Base-by-base conservation (phyloP, 169 alveolate species). In the Plasmodium coatneyi region DNA sequence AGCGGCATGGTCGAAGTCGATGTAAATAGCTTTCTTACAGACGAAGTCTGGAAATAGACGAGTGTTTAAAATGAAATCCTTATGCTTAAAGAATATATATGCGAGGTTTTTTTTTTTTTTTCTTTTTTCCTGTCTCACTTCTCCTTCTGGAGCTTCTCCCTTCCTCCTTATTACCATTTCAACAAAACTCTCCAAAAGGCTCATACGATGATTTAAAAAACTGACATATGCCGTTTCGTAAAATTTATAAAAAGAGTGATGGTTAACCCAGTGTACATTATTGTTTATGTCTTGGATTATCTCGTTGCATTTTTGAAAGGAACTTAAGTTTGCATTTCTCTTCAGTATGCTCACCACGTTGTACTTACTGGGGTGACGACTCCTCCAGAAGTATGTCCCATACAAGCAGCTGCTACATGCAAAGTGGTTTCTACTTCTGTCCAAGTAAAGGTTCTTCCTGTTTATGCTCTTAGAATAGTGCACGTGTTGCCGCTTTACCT, bases 221-320 rank as follows among this genome's bases (percentile, higher is more conserved):
- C 92, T 91, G n/a, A 91, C 16, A 81, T 91, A 91, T 46, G 95
- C 95, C 19, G 32, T 71, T 14, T 39, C 36, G 56, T 91, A 91
- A 81, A 80, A 91, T 56, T 91, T 82, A 91, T 91, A 91, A 91
- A 91, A 91, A 12, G 95, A 80, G 54, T 56, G 82, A 25, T 91
- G 95, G n/a, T 81, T 80, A 30, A 71, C 16, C 95, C 95, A 91
- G 16, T 80, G 30, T 54, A 91, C 76, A 34, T 81, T 81, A 2
- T 25, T 80, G 76, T 91, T 91, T 5, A 91, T 91, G 1, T 91
- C 71, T 52, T 91, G 60, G 5, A 80, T 70, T 46, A 80, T 54
- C 12, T 28, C 30, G 76, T 80, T 25, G 74, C 76, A 91, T 81
- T 80, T 46, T 91, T 43, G 9, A 36, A 71, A 71, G 5, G 71